Evolutionary conservation across 345 rosid genomes (phyloP).

Genomic region (Excoecaria cochinchinensis): DNA sequence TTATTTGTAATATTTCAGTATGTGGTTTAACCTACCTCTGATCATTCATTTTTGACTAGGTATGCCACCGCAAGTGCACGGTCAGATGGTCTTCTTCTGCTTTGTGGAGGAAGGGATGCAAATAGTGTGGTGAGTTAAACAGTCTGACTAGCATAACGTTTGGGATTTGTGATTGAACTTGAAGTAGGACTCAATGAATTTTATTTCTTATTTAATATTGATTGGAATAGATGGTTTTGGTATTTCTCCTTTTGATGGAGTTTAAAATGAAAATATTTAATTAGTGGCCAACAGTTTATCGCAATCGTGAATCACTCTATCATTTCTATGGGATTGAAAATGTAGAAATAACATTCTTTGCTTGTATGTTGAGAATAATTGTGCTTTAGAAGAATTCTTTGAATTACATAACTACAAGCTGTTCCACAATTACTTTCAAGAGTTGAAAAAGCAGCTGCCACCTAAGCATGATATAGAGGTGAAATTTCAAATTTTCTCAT

Average conservation of each 20-base stretch:
- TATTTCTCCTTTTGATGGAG: not conserved
- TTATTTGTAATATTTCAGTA: not conserved
- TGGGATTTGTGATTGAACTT: not conserved
- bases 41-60: conserved; percentile 46
- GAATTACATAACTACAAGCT: not conserved
- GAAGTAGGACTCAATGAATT: not conserved
- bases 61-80: conserved; percentile 99
- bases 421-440: not conserved
- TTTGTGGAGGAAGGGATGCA: conserved; percentile 98
- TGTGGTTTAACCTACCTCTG: conserved; percentile 15
- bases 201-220: not conserved
- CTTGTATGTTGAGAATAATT: not conserved
- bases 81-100: conserved; percentile 98
- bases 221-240: not conserved
- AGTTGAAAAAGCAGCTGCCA: not conserved
- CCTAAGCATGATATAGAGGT: not conserved
- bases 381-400: not conserved
- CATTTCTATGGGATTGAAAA: not conserved
- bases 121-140: conserved; percentile 77
- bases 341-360: not conserved
- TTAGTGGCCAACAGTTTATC: not conserved
- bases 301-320: not conserved
- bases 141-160: not conserved
- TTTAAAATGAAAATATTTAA: not conserved
- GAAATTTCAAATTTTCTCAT: not conserved